Base-by-base conservation (phyloP, 2,329 filamentous ascomycete genomes). In the Colletotrichum sp. region DNA sequence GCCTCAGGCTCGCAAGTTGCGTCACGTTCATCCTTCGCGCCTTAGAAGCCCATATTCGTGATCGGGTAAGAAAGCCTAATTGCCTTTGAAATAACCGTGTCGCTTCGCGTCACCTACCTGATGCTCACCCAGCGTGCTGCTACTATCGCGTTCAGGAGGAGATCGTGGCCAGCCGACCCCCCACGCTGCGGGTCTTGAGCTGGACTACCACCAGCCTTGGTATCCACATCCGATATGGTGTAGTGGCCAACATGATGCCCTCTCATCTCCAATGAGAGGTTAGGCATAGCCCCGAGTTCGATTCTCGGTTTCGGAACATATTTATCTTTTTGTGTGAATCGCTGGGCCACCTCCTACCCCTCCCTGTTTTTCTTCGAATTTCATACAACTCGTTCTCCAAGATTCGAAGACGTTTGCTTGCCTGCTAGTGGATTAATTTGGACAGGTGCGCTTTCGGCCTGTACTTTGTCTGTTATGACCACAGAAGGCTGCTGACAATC, bases 181-280 rank as follows among this genome's bases (percentile, higher is more conserved):
- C 4, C 2, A 5, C 49, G 6, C 12, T 21, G 12, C 9, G 65
- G 66, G 32, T 30, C 66, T 69, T 68, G 49, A 5, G n/a, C 4
- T 18, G 8, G 18, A 7, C 26, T 6, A 15, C 8, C 16, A 0
- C 2, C 0, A 0, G 8, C 1, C 0, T 0, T 0, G 6, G 6
- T 52, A 44, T n/a, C 34, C 4, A 71, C n/a, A 65, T 71, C 69
- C 69, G 69, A 71, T 71, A 71, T 71, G 69, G 69, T 71, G 69
- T 71, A 71, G 69, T 71, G 69, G 69, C 69, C 69, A 71, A 71
- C 69, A 71, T 71, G 69, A 71, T 71, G 69, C 69, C 69, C 69
- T 71, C 69, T 71, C 69, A 71, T 7, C 9, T 8, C 1, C 1
- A 3, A 8, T 39, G 69, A 32, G 60, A 66, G 69, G 30, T 66